Evolutionary conservation across 2,329 filamentous ascomycete genomes (phyloP).

Genomic region (Verticillium nubilum): DNA sequence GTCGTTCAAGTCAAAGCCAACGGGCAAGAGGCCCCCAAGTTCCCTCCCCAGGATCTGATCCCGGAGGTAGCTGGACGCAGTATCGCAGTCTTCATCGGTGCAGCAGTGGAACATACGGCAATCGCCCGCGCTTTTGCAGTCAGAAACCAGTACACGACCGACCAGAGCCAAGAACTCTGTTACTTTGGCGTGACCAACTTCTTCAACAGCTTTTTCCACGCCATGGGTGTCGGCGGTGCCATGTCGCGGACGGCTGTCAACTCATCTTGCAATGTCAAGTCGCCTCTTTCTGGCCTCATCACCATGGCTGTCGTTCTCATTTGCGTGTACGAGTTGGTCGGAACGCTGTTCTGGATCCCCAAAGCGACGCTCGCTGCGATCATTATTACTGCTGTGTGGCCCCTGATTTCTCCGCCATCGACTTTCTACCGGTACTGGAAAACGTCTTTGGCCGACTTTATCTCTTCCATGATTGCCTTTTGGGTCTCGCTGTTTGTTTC

Average conservation of each 20-base stretch:
- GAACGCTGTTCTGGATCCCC: conserved; percentile 62
- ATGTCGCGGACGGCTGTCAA: conserved; percentile 66
- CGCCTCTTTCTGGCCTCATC: conserved; percentile 54
- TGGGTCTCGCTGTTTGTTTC: conserved; percentile 59
- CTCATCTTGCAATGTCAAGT: conserved; percentile 57
- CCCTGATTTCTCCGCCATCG: conserved; percentile 51
- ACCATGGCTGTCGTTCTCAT: conserved; percentile 57
- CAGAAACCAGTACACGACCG: conserved; percentile 56
- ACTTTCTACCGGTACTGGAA: conserved; percentile 61
- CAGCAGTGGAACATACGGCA: conserved; percentile 57
- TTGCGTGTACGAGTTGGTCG: conserved; percentile 55
- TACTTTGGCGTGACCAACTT: conserved; percentile 59
- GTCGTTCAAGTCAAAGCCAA: conserved; percentile 52
- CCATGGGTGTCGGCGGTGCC: conserved; percentile 59
- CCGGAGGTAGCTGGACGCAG: conserved; percentile 46
- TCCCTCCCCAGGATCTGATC: conserved; percentile 42
- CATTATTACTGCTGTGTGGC: conserved; percentile 60
- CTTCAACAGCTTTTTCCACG: conserved; percentile 59
- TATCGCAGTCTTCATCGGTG: conserved; percentile 57
- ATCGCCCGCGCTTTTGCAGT: conserved; percentile 60
- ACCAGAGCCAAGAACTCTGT: conserved; percentile 60
- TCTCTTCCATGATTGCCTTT: conserved; percentile 57
- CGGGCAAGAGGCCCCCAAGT: conserved; percentile 44
- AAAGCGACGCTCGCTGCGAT: conserved; percentile 60
- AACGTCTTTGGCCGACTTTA: conserved; percentile 59